Conservation (phyloP, 2,329 filamentous ascomycete genomes). For the Sporothrix schenckii region DNA sequence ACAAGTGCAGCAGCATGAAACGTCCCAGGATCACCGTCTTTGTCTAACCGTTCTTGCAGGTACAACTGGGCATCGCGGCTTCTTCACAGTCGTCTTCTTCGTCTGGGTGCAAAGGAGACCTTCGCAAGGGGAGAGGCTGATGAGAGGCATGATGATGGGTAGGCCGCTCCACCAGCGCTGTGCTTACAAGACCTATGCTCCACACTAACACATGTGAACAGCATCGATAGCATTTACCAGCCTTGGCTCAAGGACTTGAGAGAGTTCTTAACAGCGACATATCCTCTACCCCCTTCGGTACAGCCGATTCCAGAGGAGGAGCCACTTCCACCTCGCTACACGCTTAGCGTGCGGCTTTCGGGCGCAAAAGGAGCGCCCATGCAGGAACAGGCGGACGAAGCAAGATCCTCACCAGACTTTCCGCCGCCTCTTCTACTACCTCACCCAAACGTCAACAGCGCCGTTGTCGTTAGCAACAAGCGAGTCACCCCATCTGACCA, state of each 20-base stretch:
- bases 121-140: conserved; percentile 84
- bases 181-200: not conserved
- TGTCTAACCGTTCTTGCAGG: conserved; percentile 49
- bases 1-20: not conserved
- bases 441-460: conserved; percentile 59
- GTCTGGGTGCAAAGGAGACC: conserved; percentile 78
- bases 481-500: conserved; percentile 75
- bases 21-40: not conserved
- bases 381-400: not conserved
- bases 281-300: conserved; percentile 68
- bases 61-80: conserved; percentile 94
- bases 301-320: conserved; percentile 73
- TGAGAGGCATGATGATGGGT: conserved; percentile 92
- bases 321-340: conserved; percentile 75
- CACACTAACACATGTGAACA: conserved; percentile 43
- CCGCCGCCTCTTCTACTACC: conserved; percentile 52
- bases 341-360: conserved; percentile 34
- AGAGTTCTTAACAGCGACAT: conserved; percentile 65
- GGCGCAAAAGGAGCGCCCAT: not conserved
- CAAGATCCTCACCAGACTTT: not conserved
- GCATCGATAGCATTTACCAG: conserved; percentile 79
- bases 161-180: conserved; percentile 39
- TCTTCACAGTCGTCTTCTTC: conserved; percentile 77
- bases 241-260: conserved; percentile 74
- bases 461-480: conserved; percentile 65